Percentiles rank a stretch among this genome's conserved stretches.
Evolutionary conservation across 805 yeast species (phyloP).

Genomic region (Wickerhamomyces queroliae): DNA sequence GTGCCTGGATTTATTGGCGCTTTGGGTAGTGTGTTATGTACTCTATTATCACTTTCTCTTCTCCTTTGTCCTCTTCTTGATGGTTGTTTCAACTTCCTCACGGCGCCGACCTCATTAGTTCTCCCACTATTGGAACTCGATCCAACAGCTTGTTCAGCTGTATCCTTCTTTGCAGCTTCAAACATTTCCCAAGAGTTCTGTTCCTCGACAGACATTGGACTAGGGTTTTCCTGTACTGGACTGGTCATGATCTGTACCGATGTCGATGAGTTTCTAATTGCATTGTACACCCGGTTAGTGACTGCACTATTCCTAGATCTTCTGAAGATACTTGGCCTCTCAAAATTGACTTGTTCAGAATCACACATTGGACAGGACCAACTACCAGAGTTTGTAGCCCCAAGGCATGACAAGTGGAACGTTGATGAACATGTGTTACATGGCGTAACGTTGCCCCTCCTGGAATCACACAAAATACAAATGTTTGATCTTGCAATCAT

Average conservation of each 20-base stretch:
- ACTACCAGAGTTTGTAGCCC: slow-evolving; percentile 17
- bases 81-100: slow-evolving; percentile 16
- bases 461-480: slow-evolving; percentile 19
- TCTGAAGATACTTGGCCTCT: slow-evolving; percentile 17
- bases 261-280: slow-evolving; percentile 1
- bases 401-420: slow-evolving; percentile 38
- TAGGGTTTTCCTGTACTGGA: slow-evolving; percentile 4
- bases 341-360: slow-evolving; percentile 27
- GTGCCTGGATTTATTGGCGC: not conserved
- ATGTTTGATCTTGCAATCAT: slow-evolving; percentile 16
- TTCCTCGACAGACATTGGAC: slow-evolving; percentile 16
- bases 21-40: not conserved
- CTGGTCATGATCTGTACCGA: not conserved
- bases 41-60: not conserved
- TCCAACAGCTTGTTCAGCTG: not conserved
- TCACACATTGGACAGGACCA: slow-evolving; percentile 54
- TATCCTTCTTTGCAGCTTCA: slow-evolving; percentile 13
- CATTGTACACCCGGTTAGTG: slow-evolving; percentile 21
- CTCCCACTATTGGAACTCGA: not conserved
- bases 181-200: slow-evolving; percentile 18
- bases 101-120: not conserved
- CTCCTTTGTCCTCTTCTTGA: slow-evolving; percentile 9
- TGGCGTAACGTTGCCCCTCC: slow-evolving; percentile 12
- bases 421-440: slow-evolving; percentile 31
- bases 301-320: slow-evolving; percentile 22